phyloP scores from a whole-genome alignment of 2,329 filamentous ascomycete species.

The Colletotrichum higginsianum region DNA sequence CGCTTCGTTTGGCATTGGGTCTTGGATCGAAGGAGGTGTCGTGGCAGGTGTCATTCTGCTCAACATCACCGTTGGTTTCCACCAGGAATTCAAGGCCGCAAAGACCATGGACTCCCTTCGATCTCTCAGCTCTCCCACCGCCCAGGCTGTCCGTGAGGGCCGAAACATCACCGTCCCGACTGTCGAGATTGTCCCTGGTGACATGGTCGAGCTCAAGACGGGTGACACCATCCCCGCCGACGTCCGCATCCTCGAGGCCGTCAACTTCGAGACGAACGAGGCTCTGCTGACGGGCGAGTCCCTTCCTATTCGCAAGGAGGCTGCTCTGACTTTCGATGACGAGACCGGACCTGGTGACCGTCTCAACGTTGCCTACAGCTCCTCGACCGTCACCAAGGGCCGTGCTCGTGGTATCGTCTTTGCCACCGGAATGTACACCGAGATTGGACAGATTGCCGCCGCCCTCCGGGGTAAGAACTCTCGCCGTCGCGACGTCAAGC shows the following conservation, averaged over 20 bases:
- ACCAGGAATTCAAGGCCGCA: constrained; percentile 62
- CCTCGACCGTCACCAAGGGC: constrained; percentile 74
- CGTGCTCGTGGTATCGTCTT: constrained; percentile 73
- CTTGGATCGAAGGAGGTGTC: constrained; percentile 74
- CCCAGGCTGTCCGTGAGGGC: constrained; percentile 59
- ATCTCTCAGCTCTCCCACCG: constrained; percentile 60
- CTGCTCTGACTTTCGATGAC: constrained; percentile 57
- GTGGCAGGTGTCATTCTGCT: constrained; percentile 70
- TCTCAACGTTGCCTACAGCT: constrained; percentile 74
- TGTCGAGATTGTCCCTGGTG: constrained; percentile 68
- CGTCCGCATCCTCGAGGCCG: constrained; percentile 68
- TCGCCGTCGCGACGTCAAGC: constrained; percentile 55
- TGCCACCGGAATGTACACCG: constrained; percentile 73
- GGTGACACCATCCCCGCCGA: constrained; percentile 76
- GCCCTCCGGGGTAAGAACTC: constrained; percentile 57
- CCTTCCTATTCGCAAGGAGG: constrained; percentile 70
- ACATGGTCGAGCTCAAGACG: constrained; percentile 67
- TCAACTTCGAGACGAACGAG: constrained; percentile 80
- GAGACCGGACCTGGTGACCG: constrained; percentile 69
- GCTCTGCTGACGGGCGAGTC: constrained; percentile 76
- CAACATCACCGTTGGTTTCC: constrained; percentile 69
- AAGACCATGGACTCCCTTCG: constrained; percentile 65
- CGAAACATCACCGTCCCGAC: constrained; percentile 55
- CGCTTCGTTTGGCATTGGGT: constrained; percentile 70
- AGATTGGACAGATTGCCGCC: constrained; percentile 74